Base-by-base conservation (phyloP, 1,284 basidiomycete genomes). In the Coniferiporia weirii region DNA sequence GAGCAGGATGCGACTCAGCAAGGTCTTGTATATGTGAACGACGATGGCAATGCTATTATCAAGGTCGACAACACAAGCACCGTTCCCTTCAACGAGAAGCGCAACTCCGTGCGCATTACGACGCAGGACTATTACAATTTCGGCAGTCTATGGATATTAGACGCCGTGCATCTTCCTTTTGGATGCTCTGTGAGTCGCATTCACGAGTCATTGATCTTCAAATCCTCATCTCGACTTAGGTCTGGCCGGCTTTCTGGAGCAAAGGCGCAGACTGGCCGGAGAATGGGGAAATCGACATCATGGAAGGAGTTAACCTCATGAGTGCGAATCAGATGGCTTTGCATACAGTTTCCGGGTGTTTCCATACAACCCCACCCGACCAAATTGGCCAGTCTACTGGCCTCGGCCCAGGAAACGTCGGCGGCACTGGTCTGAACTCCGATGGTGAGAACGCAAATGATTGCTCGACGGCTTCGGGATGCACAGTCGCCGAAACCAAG, bases 181-280 rank as follows among this genome's bases (percentile, higher is more conserved):
- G 86, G 87, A 4, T 89, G 87, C 66, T 85, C 84, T 8, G 86
- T 85, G 62, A 63, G 75, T 70, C 17, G 36, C 44, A 4, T n/a
- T 15, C 12, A 3, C 44, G 4, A n/a, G 8, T n/a, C 44, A 8
- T 46, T 15, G 4, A 3, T 46, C 44, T 46, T 19, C 17, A 22
- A 46, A 46, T 46, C 8, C n/a, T 46, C 19, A 19, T 46, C 17
- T 38, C 9, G 45, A 19, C 19, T 10, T n/a, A 79, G 76, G 75
- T 80, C 0, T 83, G 81, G 81, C 81, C 81, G 1, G 73, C 78
- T 3, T 80, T 82, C 65, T 84, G 81, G 81, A 79, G 80, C 1
- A 74, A 73, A 57, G 82, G 81, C 10, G 66, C 70, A n/a, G 66
- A 69, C 49, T 84, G 83, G 82, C 83, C 83, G 1, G 62, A 72